These are phyloP conservation scores for Hygrophila difformis DNA, from an alignment of 257 asterid species.

Conservation along the genomic window DNA sequence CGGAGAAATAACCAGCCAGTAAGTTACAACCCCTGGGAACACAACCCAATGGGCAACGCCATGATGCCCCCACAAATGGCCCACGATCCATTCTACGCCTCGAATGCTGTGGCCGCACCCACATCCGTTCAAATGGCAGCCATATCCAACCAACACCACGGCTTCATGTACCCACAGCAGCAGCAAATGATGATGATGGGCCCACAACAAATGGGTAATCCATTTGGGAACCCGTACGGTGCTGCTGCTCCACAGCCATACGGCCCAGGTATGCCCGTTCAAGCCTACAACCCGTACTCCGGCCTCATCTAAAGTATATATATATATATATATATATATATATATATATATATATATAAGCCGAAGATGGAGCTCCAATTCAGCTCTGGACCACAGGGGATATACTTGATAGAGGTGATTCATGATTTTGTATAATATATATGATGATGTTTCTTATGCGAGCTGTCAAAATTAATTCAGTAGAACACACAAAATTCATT, in stretches of 20 bases:
- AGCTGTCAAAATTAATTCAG: too few relatives aligned
- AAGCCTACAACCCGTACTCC: conserved; percentile 39
- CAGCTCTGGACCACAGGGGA: conserved; percentile 11
- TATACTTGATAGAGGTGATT: too few relatives aligned
- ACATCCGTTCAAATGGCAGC: conserved; percentile 62
- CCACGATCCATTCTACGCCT: conserved; percentile 70
- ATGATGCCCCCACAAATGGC: conserved; percentile 36
- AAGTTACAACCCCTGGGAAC: conserved; percentile 95
- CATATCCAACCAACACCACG: conserved; percentile 60
- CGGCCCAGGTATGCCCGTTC: conserved; percentile 43
- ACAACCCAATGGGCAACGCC: conserved; percentile 29
- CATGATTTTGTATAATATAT: too few relatives aligned
- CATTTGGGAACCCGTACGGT: conserved; percentile 32
- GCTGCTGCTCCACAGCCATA: conserved; percentile 25
- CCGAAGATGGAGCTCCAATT: background rate
- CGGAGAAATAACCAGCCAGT: conserved; percentile 63
- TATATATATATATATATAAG: conserved; percentile 8
- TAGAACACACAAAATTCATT: conserved; percentile 33
- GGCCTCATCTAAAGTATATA: conserved; percentile 32
- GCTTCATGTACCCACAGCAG: conserved; percentile 38
- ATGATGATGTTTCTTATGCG: too few relatives aligned
- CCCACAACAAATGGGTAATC: conserved; percentile 33
- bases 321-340: background rate
- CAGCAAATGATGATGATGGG: conserved; percentile 37
- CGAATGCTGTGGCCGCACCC: conserved; percentile 57